phyloP scores from a whole-genome alignment of 2,329 filamentous ascomycete species.

The Thelonectria blattea region DNA sequence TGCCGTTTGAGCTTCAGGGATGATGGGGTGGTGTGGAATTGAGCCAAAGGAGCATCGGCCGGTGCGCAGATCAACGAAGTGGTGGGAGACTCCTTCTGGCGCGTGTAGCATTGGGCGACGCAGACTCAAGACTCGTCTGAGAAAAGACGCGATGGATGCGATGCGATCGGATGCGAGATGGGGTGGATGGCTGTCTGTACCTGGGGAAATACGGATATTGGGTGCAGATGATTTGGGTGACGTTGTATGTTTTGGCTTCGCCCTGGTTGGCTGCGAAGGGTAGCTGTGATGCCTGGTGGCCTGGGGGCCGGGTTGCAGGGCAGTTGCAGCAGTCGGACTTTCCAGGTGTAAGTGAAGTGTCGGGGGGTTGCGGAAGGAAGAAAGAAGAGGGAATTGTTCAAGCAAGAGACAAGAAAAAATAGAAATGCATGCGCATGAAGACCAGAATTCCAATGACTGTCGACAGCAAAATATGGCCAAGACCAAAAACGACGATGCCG shows the following conservation, averaged over 20 bases:
- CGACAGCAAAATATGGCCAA: not conserved
- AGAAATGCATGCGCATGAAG: too few species aligned
- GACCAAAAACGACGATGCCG: not conserved
- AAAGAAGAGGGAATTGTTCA: not conserved
- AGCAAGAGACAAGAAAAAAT: conserved; percentile 1
- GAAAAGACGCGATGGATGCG: conserved; percentile 27
- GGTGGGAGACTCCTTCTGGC: conserved; percentile 20
- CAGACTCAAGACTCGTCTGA: not conserved
- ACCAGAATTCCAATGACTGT: not conserved
- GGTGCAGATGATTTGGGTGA: conserved; percentile 13
- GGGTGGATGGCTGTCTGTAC: not conserved
- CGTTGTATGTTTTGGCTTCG: conserved; percentile 24
- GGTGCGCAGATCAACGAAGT: conserved; percentile 25
- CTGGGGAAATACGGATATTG: too few species aligned
- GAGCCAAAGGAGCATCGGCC: conserved; percentile 5
- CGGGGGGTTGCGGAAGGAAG: not conserved
- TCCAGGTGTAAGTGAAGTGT: conserved; percentile 12
- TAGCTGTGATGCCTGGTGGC: conserved; percentile 12
- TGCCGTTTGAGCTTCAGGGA: conserved; percentile 13
- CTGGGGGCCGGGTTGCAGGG: conserved; percentile 20
- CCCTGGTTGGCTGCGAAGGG: conserved; percentile 33
- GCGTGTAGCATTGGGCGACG: conserved; percentile 33
- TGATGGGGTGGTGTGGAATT: conserved; percentile 17
- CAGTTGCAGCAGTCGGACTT: conserved; percentile 13
- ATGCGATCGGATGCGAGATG: conserved; percentile 25